Evolutionary conservation across 371 early-diverging fungal species (phyloP), one percentile per base, ranked within the genome.

Genomic region (Basidiobolus meristosporus): DNA sequence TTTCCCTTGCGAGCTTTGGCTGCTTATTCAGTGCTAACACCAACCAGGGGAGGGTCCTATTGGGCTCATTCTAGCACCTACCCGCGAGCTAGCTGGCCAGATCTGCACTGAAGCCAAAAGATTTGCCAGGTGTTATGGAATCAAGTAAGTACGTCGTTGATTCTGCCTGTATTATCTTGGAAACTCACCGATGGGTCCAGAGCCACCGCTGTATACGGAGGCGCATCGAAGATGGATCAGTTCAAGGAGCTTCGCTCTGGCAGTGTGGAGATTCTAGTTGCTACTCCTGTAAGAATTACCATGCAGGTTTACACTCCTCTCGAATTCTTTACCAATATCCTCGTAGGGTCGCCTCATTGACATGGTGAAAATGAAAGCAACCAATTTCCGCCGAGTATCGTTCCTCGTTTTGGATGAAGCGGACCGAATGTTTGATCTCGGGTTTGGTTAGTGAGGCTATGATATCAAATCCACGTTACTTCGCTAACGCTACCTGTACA

Each of bases 331-430:
- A 6, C 12, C 9, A 3, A 16, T 30, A 21, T 3, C 3, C 26
- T 12, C 50, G 57, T 28, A 47, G 29, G 98, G 98, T 29, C 66
- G 98, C 39, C 59, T 98, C 41, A 88, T 92, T 54, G 98, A 98
- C 52, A 73, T 98, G 78, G 68, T 92, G 40, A 77, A 84, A 40
- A 73, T 81, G 57, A 74, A 77, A 40, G 82, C 77, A 23, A 77
- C 88, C n/a, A 90, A 83, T 50, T 62, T 96, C 30, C 64, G 67
- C 35, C 70, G 95, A 34, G 86, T 90, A 1, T 86, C 90, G 16
- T 93, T 82, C 51, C 59, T 96, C 17, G 92, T 95, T 1, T 58
- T 95, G 48, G 95, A 93, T 60, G 93, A 93, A 60, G 98, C 90
- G 5, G 90, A 91, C 54, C 70, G 90, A 34, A 86, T 90, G 79